Conservation (phyloP, 805 yeast genomes). For the Vanderwaltozyma verrucispora region DNA sequence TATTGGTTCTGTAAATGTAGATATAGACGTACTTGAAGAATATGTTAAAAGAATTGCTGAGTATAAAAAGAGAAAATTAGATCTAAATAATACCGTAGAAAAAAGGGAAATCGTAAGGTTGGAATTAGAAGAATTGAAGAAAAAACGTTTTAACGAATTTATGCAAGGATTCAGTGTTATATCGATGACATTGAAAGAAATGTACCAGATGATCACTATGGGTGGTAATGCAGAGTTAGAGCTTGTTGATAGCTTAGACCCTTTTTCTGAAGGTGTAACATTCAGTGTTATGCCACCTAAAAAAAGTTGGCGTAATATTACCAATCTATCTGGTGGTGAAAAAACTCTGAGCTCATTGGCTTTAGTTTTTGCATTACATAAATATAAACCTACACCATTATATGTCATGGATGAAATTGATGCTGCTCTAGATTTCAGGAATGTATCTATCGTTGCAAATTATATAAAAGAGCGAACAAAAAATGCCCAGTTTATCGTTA, state of each 20-base stretch:
- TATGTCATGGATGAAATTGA: constrained; percentile 99
- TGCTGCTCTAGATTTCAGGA: constrained; percentile 95
- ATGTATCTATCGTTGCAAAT: constrained; percentile 95
- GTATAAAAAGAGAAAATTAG: constrained; percentile 49
- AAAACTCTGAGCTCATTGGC: constrained; percentile 93
- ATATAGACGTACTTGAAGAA: constrained; percentile 65
- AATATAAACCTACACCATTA: constrained; percentile 92
- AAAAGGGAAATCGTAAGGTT: constrained; percentile 55
- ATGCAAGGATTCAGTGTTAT: constrained; percentile 87
- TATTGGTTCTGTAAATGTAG: constrained; percentile 48
- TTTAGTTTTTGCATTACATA: constrained; percentile 89
- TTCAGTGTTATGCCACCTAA: constrained; percentile 99
- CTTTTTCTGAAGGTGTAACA: constrained; percentile 94
- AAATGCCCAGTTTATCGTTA: constrained; percentile 94
- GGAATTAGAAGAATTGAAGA: constrained; percentile 57
- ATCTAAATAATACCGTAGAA: constrained; percentile 56
- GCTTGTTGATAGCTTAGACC: constrained; percentile 89
- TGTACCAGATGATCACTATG: constrained; percentile 98
- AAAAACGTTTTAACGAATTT: constrained; percentile 73
- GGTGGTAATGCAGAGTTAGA: constrained; percentile 99
- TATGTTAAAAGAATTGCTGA: constrained; percentile 61
- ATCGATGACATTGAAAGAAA: constrained; percentile 80
- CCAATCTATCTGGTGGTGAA: constrained; percentile 95
- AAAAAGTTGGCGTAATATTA: constrained; percentile 92
- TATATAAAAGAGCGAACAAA: constrained; percentile 92